Evolutionary conservation across 2,329 filamentous ascomycete genomes (phyloP), one percentile per base, ranked within the genome.

Genomic region (Diaporthe eres): DNA sequence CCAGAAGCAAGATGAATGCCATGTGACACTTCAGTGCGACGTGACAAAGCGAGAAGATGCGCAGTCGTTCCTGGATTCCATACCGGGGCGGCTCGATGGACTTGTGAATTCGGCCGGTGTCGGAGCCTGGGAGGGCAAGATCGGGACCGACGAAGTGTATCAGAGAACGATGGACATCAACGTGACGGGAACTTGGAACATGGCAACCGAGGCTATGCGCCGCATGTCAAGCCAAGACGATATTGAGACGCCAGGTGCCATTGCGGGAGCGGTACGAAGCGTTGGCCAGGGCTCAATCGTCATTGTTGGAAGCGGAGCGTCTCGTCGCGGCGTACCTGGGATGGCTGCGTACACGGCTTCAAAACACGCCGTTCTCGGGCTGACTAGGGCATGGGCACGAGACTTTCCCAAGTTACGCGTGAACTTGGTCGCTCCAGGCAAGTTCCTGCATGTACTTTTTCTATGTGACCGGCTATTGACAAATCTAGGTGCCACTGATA

Each of bases 301-400:
- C 60, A 22, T 10, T 47, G 39, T 44, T 25, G 60, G 60, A 22
- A 63, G 60, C 25, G 39, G 60, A 12, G 60, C 60, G 3, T 63
- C 60, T 31, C 60, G 60, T 9, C 60, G 60, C 39, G 39, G 39
- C 17, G 37, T 63, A 2, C 39, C 39, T 31, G 60, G 60, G 12
- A 63, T 63, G 60, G 60, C 60, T 63, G 60, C 60, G 9, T 63
- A 63, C 39, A 63, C 60, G 8, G 60, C 60, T 7, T 63, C 60
- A 2, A 63, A 63, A 63, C 60, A 63, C 12, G 60, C 60, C 47
- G 60, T 63, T 17, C 60, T 63, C 22, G 60, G 60, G 7, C 39
- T 63, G 37, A 61, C 58, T 17, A 42, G 58, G 58, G 9, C 58
- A 7, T 61, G 58, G 58, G 58, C 37, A 4, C 58, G 58, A 44